Evolutionary conservation across 495 filamentous ascomycete genomes (phyloP), one percentile per base, ranked within the genome.

Genomic region (Aspergillus cristatus): DNA sequence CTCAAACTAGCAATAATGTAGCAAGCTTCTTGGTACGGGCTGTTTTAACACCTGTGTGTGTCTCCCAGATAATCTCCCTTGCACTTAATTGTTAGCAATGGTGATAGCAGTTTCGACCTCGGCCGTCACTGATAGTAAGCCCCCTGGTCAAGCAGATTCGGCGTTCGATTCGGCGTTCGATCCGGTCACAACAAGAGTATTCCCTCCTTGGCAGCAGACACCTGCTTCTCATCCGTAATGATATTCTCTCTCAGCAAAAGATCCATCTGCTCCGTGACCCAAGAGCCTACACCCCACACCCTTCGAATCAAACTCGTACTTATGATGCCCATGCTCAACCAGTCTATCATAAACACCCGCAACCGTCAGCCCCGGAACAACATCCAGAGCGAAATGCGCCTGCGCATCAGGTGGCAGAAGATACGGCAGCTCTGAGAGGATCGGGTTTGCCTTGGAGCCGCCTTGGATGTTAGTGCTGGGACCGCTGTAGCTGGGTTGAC

Each of bases 251-350:
- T 2, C 15, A 28, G 18, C 1, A 50, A 31, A 20, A 43, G 18
- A 17, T 43, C 30, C 1, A 50, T 14, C 37, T 40, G 32, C 5
- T 38, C 37, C 1, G 32, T 41, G 3, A 41, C 34, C 47, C 47
- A 50, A 20, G n/a, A 22, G 41, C 18, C 47, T 14, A n/a, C 42
- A 43, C 1, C 70, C 70, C 8, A 53, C 35, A 17, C 72, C 68
- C 24, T 63, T 55, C 11, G 44, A 65, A 50, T 89, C 74, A 55
- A 82, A 89, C 34, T 87, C 86, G 51, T 86, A 93, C 48, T 82
- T 78, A 46, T 78, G 53, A 32, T 76, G 67, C 7, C 87, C 86
- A 44, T 87, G 71, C 56, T 90, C 81, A 28, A 90, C 82, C 20
- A 95, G 54, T 41, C 35, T 51, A 54, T 25, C 44, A 35, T 28